Evolutionary conservation across 495 filamentous ascomycete species (phyloP).

Genomic region (Aspergillus ellipticus): DNA sequence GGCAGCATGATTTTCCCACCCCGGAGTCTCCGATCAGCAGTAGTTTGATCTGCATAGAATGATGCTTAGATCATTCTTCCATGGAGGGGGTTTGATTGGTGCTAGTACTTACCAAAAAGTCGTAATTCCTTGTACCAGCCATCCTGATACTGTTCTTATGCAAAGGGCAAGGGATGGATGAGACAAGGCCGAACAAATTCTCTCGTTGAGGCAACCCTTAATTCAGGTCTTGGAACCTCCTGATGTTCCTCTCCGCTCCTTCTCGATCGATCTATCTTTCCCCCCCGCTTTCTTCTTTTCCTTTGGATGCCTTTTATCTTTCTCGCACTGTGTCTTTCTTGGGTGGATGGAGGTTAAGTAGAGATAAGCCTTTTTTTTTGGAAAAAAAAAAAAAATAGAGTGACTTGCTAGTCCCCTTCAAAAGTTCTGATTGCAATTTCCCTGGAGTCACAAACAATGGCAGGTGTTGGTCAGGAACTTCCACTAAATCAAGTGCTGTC

Average conservation of each 20-base stretch:
- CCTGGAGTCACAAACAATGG: neutral
- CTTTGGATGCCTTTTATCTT: neutral
- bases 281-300: neutral
- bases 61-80: slow-evolving; percentile 3
- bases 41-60: slow-evolving; percentile 79
- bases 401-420: neutral
- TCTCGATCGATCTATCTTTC: neutral
- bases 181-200: neutral
- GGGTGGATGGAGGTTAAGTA: neutral
- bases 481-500: neutral
- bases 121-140: slow-evolving; percentile 97
- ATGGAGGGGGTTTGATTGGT: neutral
- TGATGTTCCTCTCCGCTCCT: neutral
- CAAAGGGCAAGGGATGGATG: neutral
- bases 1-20: slow-evolving; percentile 97
- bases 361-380: neutral
- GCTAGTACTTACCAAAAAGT: slow-evolving; percentile 75
- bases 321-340: neutral
- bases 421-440: neutral
- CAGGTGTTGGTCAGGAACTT: neutral
- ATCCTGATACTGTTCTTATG: slow-evolving; percentile 45
- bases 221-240: neutral
- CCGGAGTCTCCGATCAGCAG: slow-evolving; percentile 97
- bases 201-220: neutral
- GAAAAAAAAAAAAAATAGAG: no score